phyloP scores from a whole-genome alignment of 2,329 filamentous ascomycete genomes.

The Claviceps pazoutovae region DNA sequence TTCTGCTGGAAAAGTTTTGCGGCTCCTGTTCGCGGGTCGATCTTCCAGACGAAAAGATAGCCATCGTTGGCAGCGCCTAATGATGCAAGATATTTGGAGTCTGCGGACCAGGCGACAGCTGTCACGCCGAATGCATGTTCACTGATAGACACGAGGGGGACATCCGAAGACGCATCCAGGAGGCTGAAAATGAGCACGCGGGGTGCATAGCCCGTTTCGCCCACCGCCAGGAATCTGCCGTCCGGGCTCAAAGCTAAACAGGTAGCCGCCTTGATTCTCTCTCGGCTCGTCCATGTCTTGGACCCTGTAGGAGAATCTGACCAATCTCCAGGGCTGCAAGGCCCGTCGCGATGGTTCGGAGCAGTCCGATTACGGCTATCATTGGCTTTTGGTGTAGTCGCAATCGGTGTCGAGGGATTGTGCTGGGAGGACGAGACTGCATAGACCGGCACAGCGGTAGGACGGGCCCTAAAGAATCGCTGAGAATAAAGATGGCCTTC shows the following conservation, averaged over 20 bases:
- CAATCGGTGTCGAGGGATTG: slow-evolving; percentile 33
- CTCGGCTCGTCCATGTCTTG: slow-evolving; percentile 75
- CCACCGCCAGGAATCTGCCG: slow-evolving; percentile 76
- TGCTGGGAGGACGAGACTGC: slow-evolving; percentile 38
- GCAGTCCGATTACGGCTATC: slow-evolving; percentile 47
- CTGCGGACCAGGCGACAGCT: slow-evolving; percentile 76
- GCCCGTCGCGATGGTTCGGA: slow-evolving; percentile 32
- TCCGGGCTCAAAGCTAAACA: slow-evolving; percentile 81
- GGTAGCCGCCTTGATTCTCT: slow-evolving; percentile 87
- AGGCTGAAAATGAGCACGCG: slow-evolving; percentile 83
- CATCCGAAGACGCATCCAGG: slow-evolving; percentile 64
- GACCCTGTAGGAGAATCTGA: slow-evolving; percentile 45
- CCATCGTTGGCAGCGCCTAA: slow-evolving; percentile 84
- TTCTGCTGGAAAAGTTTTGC: slow-evolving; percentile 73
- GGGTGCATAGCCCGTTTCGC: slow-evolving; percentile 89
- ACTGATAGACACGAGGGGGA: slow-evolving; percentile 68
- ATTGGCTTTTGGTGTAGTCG: slow-evolving; percentile 44
- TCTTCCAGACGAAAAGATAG: slow-evolving; percentile 80
- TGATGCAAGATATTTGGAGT: slow-evolving; percentile 76
- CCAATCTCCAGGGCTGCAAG: slow-evolving; percentile 34
- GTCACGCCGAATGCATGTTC: slow-evolving; percentile 87
- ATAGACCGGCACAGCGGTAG: slow-evolving; percentile 56
- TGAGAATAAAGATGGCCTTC: slow-evolving; percentile 56
- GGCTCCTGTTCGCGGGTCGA: slow-evolving; percentile 69
- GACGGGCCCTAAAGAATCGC: slow-evolving; percentile 80